A percentile compares a stretch with the other conserved stretches of the same genome.
Conservation (phyloP, 345 rosid species). For the Trapa incisa region DNA sequence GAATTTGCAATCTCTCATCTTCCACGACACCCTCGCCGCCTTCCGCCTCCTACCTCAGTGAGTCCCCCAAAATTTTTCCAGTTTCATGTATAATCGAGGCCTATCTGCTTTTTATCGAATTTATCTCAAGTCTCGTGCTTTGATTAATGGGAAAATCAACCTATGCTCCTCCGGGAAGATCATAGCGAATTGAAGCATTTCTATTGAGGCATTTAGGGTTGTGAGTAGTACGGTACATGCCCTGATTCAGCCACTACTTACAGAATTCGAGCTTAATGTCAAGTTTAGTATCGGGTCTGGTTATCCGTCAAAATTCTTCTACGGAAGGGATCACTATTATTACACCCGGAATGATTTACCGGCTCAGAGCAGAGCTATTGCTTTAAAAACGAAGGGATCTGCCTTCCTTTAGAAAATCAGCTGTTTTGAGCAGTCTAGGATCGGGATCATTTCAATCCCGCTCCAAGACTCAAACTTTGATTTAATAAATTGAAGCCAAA, state of each 20-base stretch:
- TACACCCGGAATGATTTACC: neutral
- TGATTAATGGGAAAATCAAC: neutral
- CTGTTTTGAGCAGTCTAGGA: neutral
- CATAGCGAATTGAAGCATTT: neutral
- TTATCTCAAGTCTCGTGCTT: neutral
- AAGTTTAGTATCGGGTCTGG: too few relatives aligned
- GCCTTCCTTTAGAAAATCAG: neutral
- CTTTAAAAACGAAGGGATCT: neutral
- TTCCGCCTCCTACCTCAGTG: constrained; percentile 70
- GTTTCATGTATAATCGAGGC: neutral
- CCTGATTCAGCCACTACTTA: neutral
- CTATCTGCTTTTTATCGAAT: neutral
- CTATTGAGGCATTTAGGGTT: neutral
- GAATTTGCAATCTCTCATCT: constrained; percentile 46
- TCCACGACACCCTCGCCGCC: constrained; percentile 56
- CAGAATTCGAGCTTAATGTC: neutral
- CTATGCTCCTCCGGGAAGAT: neutral
- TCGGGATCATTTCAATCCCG: neutral
- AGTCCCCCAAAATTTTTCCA: constrained; percentile 1
- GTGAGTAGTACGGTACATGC: neutral
- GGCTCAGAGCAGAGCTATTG: neutral
- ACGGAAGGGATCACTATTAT: neutral
- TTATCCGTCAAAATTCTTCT: neutral
- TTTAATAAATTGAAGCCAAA: neutral
- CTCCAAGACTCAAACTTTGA: neutral